phyloP scores from a whole-genome alignment of 768 basidiomycete species.

The Termitomyces sp. region DNA sequence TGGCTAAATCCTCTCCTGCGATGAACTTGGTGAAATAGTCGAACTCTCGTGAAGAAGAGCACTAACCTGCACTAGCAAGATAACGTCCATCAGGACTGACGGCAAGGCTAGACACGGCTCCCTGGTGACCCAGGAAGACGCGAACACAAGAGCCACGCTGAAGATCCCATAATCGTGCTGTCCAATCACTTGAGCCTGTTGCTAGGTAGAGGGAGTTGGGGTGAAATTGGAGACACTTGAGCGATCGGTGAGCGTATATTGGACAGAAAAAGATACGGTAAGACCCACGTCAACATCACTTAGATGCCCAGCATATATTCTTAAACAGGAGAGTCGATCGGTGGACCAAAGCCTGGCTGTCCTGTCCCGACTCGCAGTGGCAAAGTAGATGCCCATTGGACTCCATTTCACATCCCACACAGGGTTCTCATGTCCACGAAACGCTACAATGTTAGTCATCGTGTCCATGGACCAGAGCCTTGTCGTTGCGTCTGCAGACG shows the following conservation, averaged over 20 bases:
- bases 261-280: neutral
- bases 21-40: neutral
- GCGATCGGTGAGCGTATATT: neutral
- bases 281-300: slow-evolving; percentile 92
- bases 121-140: slow-evolving; percentile 94
- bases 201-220: slow-evolving; percentile 97
- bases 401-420: slow-evolving; percentile 99
- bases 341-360: slow-evolving; percentile 97
- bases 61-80: slow-evolving; percentile 80
- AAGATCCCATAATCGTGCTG: slow-evolving; percentile 97
- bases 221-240: slow-evolving; percentile 90
- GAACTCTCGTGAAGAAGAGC: neutral
- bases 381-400: slow-evolving; percentile 97
- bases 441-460: slow-evolving; percentile 88
- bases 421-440: slow-evolving; percentile 93
- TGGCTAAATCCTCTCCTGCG: slow-evolving; percentile 82
- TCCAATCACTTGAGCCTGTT: slow-evolving; percentile 95
- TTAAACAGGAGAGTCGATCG: slow-evolving; percentile 76
- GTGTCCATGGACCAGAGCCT: slow-evolving; percentile 96
- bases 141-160: slow-evolving; percentile 91
- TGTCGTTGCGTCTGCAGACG: slow-evolving; percentile 87
- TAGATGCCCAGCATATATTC: slow-evolving; percentile 93
- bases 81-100: slow-evolving; percentile 93
- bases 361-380: slow-evolving; percentile 88
- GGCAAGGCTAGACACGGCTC: slow-evolving; percentile 77